Evolutionary conservation across 345 rosid species (phyloP).

Genomic region (Capsella bursapastoris): DNA sequence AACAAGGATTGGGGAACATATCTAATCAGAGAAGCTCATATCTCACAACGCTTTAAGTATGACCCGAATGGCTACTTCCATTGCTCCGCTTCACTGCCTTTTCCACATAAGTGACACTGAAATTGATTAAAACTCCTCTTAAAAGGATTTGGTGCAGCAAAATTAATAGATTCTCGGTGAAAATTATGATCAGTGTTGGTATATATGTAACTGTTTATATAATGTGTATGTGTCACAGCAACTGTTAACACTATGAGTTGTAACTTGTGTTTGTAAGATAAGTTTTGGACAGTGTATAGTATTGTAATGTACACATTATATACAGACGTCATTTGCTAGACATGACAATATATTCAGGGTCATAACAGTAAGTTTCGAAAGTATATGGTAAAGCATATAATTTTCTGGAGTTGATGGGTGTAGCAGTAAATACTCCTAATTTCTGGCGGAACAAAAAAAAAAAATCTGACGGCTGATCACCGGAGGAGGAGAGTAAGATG

Average conservation of each 20-base stretch:
- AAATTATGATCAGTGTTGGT: constrained; percentile 19
- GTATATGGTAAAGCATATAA: not conserved
- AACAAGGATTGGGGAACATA: constrained; percentile 80
- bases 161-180: not conserved
- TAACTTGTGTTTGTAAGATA: not conserved
- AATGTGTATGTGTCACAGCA: not conserved
- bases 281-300: not conserved
- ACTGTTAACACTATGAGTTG: not conserved
- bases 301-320: not conserved
- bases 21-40: constrained; percentile 84
- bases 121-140: not conserved
- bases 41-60: constrained; percentile 68
- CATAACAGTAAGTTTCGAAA: not conserved
- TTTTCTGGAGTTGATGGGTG: not conserved
- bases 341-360: constrained; percentile 14
- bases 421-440: constrained; percentile 23
- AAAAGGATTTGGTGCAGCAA: not conserved
- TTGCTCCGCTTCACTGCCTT: constrained; percentile 74
- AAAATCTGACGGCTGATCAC: not conserved
- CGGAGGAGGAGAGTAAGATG: constrained; percentile 36
- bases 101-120: constrained; percentile 47
- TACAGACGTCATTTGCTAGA: too few relatives aligned
- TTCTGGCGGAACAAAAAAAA: constrained; percentile 7
- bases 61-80: constrained; percentile 73
- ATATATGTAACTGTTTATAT: constrained; percentile 7